phyloP scores from a whole-genome alignment of 257 asterid genomes.

The Solanum phureja region DNA sequence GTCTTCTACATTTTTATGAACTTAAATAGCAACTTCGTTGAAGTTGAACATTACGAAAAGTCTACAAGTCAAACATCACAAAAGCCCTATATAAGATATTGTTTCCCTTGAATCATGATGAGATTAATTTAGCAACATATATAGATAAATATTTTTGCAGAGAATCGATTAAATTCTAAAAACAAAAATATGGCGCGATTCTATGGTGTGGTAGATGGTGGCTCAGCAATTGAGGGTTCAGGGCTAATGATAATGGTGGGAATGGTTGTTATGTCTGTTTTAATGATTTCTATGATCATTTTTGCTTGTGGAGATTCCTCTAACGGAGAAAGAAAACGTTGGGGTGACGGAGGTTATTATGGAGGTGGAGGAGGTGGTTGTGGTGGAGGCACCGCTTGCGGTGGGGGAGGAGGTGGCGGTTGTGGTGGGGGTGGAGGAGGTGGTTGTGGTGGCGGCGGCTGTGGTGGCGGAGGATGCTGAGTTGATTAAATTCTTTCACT shows the following conservation, averaged over 20 bases:
- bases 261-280: conserved; percentile 10
- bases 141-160: background rate
- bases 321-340: background rate
- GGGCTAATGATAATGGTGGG: conserved; percentile 7
- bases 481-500: background rate
- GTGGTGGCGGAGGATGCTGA: background rate
- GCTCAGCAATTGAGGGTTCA: background rate
- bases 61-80: background rate
- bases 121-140: background rate
- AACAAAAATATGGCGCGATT: background rate
- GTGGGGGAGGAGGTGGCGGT: background rate
- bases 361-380: background rate
- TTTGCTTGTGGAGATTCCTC: conserved; percentile 5
- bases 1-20: background rate
- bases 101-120: background rate
- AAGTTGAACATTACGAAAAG: background rate
- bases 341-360: background rate
- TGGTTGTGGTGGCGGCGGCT: background rate
- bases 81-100: background rate
- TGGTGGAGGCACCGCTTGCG: background rate
- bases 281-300: conserved; percentile 10
- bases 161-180: background rate
- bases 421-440: background rate
- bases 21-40: background rate
- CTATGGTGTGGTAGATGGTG: background rate